phyloP scores from a whole-genome alignment of 345 rosid species.

The Pelargonium nanum region DNA sequence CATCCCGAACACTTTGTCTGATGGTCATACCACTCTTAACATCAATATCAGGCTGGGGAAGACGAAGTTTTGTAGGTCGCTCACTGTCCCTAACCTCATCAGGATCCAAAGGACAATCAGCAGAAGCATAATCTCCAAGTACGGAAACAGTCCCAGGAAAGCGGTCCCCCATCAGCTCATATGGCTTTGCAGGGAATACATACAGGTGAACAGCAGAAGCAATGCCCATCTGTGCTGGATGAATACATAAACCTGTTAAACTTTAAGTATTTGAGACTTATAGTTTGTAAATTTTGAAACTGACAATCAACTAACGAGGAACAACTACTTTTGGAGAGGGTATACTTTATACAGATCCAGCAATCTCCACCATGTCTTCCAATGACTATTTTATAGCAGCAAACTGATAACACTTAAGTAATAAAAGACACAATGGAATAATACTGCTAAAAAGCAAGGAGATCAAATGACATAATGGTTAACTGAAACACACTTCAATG shows the following conservation, averaged over 20 bases:
- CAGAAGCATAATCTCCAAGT: constrained; percentile 93
- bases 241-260: constrained; percentile 34
- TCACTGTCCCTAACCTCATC: constrained; percentile 97
- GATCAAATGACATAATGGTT: no score
- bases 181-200: constrained; percentile 91
- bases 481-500: no score
- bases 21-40: constrained; percentile 78
- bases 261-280: constrained; percentile 12
- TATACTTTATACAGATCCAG: no score
- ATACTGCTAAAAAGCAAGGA: no score
- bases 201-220: constrained; percentile 92
- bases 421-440: neutral
- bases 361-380: no score
- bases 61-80: constrained; percentile 87
- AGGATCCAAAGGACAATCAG: constrained; percentile 88
- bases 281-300: neutral
- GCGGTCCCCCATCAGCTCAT: constrained; percentile 81
- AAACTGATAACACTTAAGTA: neutral
- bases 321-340: no score
- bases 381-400: no score
- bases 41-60: constrained; percentile 71
- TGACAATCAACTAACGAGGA: neutral
- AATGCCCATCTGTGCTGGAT: constrained; percentile 93
- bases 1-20: constrained; percentile 81
- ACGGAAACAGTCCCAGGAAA: constrained; percentile 68